Base-by-base conservation (phyloP, 208 protist genomes). In the Leptomonas pyrrhocoris region DNA sequence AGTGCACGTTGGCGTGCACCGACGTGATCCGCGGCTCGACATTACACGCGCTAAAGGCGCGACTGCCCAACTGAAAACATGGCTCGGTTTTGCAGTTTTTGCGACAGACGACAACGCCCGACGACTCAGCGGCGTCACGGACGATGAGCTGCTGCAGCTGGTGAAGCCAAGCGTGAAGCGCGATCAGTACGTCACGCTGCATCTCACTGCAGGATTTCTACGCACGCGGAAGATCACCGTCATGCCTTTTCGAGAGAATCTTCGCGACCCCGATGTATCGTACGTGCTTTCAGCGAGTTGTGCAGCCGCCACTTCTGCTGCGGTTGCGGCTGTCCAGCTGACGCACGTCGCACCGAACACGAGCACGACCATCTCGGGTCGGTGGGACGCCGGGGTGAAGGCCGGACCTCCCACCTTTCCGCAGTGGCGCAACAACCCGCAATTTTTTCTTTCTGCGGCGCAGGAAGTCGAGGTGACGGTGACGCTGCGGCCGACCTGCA, bases 401-500 rank as follows among this genome's bases (percentile, higher is more conserved):
- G 75, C 80, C 1, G 89, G 93, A 18, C 42, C 74, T 1, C 91
- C 93, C 5, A 54, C 46, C 18, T 82, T 68, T 23, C 62, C 65
- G 50, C 84, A 70, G 30, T 97, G 93, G 91, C 81, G 93, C 70
- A 77, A 94, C 74, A 96, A 95, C 81, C 85, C 77, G 42, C 89
- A 96, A 79, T 96, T 84, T 67, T 88, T 94, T 57, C 70, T 97
- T 30, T 93, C 84, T 55, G 84, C 88, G 4, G 75, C 70, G 59
- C 84, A 93, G 63, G 74, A 73, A n/a, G 89, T 78, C 40, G 81
- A 85, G 23, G 76, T 95, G 40, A 86, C 83, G 15, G 50, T 96
- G 31, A 77, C 77, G 31, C 67, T 95, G 16, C 27, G 48, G 68
- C 30, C 56, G 31, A 4, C 19, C 64, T 8, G 40, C 50, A 23